These are phyloP conservation scores for Cytospora paraplurivora DNA, from an alignment of 2,329 filamentous ascomycete species.

Conservation along the genomic window DNA sequence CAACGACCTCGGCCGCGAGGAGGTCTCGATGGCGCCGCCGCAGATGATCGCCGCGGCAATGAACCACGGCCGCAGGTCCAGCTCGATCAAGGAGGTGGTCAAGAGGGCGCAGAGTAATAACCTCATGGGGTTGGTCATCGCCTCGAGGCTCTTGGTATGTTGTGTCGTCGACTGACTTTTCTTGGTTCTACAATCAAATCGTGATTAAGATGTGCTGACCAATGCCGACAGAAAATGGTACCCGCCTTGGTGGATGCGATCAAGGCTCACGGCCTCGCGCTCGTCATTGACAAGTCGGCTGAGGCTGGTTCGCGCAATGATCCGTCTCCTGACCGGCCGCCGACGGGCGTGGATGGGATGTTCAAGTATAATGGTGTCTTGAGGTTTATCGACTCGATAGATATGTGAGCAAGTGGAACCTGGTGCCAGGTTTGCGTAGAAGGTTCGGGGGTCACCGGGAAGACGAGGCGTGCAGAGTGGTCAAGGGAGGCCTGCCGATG, in stretches of 20 bases:
- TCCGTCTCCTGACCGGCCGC: constrained; percentile 59
- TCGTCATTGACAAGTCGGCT: constrained; percentile 84
- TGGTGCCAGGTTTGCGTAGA: no score
- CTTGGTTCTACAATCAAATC: constrained; percentile 5
- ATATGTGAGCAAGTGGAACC: constrained; percentile 50
- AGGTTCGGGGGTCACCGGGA: no score
- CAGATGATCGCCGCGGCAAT: constrained; percentile 50
- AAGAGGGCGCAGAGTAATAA: constrained; percentile 94
- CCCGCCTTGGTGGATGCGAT: constrained; percentile 90
- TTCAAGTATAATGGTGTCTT: constrained; percentile 84
- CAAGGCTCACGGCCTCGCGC: constrained; percentile 88
- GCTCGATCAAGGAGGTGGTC: constrained; percentile 93
- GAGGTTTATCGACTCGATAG: constrained; percentile 90
- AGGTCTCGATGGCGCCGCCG: constrained; percentile 42
- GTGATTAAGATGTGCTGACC: constrained; percentile 23
- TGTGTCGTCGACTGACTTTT: constrained; percentile 5
- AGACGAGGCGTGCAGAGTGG: background rate
- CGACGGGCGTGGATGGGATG: constrained; percentile 84
- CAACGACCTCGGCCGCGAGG: constrained; percentile 79
- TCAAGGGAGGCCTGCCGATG: background rate
- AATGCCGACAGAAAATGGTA: constrained; percentile 76
- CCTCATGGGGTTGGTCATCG: constrained; percentile 95
- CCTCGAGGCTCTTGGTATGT: constrained; percentile 79
- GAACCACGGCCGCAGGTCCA: constrained; percentile 63
- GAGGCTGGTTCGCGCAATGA: constrained; percentile 50